These are phyloP conservation scores for Eucalyptus marginata DNA, from an alignment of 345 rosid species.

Conservation along the genomic window DNA sequence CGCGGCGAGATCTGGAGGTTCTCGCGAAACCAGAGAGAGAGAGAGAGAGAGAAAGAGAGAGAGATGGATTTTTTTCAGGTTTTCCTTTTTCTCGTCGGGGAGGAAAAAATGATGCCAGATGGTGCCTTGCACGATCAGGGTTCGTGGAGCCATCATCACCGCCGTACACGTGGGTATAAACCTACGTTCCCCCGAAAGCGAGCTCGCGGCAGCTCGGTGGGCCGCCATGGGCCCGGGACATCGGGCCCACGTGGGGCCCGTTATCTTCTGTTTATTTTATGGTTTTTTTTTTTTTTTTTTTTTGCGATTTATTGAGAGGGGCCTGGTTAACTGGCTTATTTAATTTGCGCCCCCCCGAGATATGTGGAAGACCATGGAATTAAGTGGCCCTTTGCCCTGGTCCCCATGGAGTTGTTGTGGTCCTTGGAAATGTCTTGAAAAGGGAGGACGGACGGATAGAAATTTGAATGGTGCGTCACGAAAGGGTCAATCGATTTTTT, in stretches of 20 bases:
- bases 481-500: not conserved
- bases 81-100: not conserved
- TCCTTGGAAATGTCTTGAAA: not conserved
- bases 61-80: not conserved
- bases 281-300: not conserved
- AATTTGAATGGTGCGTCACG: not conserved
- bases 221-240: not conserved
- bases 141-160: not conserved
- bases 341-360: not conserved
- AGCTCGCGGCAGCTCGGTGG: not conserved
- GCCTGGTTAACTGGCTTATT: not conserved
- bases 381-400: not conserved
- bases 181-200: not conserved
- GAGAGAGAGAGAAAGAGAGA: not conserved
- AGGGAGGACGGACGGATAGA: not conserved
- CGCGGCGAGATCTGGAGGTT: not conserved
- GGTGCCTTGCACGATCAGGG: conserved; percentile 25
- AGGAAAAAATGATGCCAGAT: conserved; percentile 3
- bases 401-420: not conserved
- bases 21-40: not conserved
- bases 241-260: not conserved
- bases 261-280: not conserved
- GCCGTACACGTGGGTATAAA: conserved; percentile 20
- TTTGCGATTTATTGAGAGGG: not conserved
- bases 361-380: not conserved